Percentiles rank a stretch among this genome's conserved stretches.
These are phyloP conservation scores for Trichosporon sp. DNA, from an alignment of 1,284 basidiomycete genomes.

Conservation along the genomic window DNA sequence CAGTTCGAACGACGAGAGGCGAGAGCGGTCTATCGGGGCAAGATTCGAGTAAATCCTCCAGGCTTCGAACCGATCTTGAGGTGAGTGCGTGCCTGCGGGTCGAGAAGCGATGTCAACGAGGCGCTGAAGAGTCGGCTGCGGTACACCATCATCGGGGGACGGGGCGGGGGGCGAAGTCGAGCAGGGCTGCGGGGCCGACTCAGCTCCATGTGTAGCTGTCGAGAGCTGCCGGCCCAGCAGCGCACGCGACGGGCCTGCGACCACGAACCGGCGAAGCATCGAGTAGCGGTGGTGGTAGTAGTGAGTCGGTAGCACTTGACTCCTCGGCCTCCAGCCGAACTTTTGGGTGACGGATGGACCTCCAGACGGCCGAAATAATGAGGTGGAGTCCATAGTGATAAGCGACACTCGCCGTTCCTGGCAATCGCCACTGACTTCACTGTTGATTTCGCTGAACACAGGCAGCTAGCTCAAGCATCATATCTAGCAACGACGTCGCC, in stretches of 20 bases:
- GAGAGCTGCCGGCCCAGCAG: constrained; percentile 10
- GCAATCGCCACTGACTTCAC: neutral
- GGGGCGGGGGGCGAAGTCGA: neutral
- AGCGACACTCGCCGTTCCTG: neutral
- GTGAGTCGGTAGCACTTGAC: neutral
- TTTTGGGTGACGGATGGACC: neutral
- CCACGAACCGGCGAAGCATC: constrained; percentile 17
- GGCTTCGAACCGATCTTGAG: neutral
- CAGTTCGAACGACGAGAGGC: constrained; percentile 9
- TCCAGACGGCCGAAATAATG: neutral
- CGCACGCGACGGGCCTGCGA: constrained; percentile 13
- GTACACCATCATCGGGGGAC: neutral
- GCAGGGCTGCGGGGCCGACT: neutral
- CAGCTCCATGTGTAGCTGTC: neutral
- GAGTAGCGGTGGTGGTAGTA: neutral
- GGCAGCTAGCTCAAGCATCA: constrained; percentile 1
- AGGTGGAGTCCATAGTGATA: neutral
- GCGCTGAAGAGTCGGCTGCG: neutral
- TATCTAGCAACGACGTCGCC: constrained; percentile 6
- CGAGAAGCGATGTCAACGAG: neutral
- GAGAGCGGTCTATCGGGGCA: constrained; percentile 5
- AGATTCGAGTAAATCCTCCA: constrained; percentile 8
- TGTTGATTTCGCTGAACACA: neutral
- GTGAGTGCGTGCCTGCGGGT: neutral
- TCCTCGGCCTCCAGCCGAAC: neutral